Base-by-base conservation (phyloP, 2,329 filamentous ascomycete genomes). In the Trichoderma sp. region DNA sequence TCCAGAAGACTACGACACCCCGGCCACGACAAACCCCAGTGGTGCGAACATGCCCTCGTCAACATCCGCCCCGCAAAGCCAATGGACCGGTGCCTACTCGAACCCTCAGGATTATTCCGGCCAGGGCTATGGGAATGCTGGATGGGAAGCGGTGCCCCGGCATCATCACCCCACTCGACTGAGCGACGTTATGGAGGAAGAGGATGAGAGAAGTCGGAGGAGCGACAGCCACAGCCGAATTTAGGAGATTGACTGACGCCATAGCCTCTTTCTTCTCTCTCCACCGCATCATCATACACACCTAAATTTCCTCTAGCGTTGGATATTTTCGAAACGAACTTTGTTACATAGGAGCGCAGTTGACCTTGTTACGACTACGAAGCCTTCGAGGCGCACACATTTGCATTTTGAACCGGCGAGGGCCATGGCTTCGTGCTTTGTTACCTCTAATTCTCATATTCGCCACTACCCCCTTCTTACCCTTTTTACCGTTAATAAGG, bases 131-230 rank as follows among this genome's bases (percentile, higher is more conserved):
- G 90, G 85, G 8, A 87, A 88, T 1, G 86, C 90, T 3, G 91
- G 88, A 17, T 97, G 93, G 93, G 93, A 96, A 74, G 83, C 84
- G n/a, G 84, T 93, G 74, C 91, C 91, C 28, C 88, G 90, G 70
- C 94, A 97, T 80, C 93, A 96, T 75, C 94, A 97, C 81, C 94
- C 94, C 0, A 97, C 94, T 9, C 86, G 95, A 71, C 84, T 97
- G 74, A 97, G 94, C 80, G 94, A 97, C 81, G 94, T 97, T 32
- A 87, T 96, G 34, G 92, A 94, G 78, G 94, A 94, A 78, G 92
- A 97, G 74, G 93, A 96, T 75, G 93, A 97, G 81, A 86, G 90
- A 65, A 93, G 92, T 78, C 88, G 92, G 26, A 93, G 92, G 15
- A 93, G 92, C 75, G 90, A 90, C 12, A 91, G 90, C 79, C 87